Evolutionary conservation across 768 basidiomycete species (phyloP).

Genomic region (Lactarius sp.): DNA sequence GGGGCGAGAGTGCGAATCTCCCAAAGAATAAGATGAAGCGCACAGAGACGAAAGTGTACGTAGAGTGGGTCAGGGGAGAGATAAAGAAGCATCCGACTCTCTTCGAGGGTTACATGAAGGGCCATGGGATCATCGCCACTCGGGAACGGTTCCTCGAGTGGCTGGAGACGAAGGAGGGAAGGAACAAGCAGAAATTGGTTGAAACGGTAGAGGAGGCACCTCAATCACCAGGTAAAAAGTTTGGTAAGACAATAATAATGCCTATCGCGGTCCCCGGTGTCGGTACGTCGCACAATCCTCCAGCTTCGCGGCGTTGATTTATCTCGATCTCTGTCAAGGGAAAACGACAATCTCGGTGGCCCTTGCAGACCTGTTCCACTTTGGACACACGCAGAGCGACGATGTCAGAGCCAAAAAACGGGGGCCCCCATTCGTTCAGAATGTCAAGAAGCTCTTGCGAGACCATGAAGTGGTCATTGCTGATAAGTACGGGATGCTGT

Average conservation of each 20-base stretch:
- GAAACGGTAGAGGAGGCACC: conserved; percentile 30
- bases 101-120: conserved; percentile 62
- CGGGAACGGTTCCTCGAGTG: conserved; percentile 75
- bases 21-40: conserved; percentile 67
- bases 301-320: background rate
- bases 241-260: conserved; percentile 76
- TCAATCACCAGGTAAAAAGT: conserved; percentile 29
- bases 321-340: background rate
- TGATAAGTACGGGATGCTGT: conserved; percentile 47
- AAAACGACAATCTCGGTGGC: conserved; percentile 56
- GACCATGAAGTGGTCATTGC: conserved; percentile 79
- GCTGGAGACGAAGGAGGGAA: conserved; percentile 48
- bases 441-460: conserved; percentile 57
- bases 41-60: conserved; percentile 73
- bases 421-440: conserved; percentile 64
- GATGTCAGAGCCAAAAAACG: conserved; percentile 51
- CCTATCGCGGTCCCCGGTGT: conserved; percentile 91
- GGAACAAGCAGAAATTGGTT: conserved; percentile 29
- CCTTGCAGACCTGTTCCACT: conserved; percentile 71
- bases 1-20: conserved; percentile 37
- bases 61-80: conserved; percentile 76
- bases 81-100: conserved; percentile 53
- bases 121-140: conserved; percentile 81
- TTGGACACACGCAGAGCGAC: conserved; percentile 92
- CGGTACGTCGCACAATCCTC: conserved; percentile 48